Evolutionary conservation across 345 rosid genomes (phyloP), one percentile per base, ranked within the genome.

Genomic region (Abelmoschus esculentus): DNA sequence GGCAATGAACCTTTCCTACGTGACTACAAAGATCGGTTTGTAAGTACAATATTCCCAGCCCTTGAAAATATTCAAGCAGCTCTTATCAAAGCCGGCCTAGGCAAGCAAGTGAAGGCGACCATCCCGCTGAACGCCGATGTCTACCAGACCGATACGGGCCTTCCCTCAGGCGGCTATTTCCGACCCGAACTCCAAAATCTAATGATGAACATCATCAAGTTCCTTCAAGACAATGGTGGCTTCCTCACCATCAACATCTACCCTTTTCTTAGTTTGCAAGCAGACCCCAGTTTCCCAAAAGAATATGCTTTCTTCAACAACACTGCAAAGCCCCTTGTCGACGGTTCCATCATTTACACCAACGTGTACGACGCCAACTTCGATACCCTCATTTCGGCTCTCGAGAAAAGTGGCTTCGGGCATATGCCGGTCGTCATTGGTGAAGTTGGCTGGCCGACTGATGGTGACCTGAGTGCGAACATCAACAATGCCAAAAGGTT

Each of bases 401-500:
- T 96, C 0, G 93, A 90, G 62, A 92, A 89, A 54, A 92, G 84
- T 61, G 98, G 99, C 1, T 96, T 89, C 64, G 82, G 80, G 15
- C 88, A 85, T 19, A 32, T 89, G 75, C 90, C 90, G 8, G 82
- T 96, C 66, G 81, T 96, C 60, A 69, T 92, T 36, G 99, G 99
- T 1, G 99, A 96, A 78, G 95, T 96, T 3, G 99, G 99, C 0
- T 96, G 99, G 99, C 99, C 67, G 2, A 86, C 97, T 0, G 99
- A 96, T 61, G 96, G 99, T 9, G 89, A 86, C 61, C 70, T 56
- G 0, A 80, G 80, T 58, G 99, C 97, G 3, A 92, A 83, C 29
- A 5, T 76, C 0, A 74, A 59, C n/a, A 31, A 81, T 67, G 98
- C 97, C 13, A 84, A 73, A 12, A 77, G 90, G 19, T 96, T 96